Evolutionary conservation across 1,139 yeast genomes (phyloP), one percentile per base, ranked within the genome.

Genomic region (Diutina ranongensis): DNA sequence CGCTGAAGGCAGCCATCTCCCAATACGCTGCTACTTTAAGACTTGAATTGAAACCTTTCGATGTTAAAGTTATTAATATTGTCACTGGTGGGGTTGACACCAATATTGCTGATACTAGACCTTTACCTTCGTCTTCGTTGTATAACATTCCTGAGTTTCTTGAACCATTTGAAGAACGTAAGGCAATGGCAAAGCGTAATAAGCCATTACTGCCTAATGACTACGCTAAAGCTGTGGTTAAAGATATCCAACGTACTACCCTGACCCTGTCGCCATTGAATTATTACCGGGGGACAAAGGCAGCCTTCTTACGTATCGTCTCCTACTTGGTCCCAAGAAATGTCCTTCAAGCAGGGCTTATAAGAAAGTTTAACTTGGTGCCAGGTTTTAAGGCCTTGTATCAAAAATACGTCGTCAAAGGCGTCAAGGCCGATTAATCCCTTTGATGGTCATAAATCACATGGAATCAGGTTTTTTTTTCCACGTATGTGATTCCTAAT

Each of bases 21-120:
- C 44, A 32, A 44, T 19, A 44, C 42, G 35, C 46, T 21, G 46
- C 74, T 45, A 71, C 72, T 2, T 65, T 84, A 47, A 75, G 82
- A 44, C 57, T 81, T 33, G 94, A 85, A 61, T 58, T 85, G 69
- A 75, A 74, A 55, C 86, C 89, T 2, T 82, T 83, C 55, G 84
- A 74, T 18, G 92, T 85, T 18, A 68, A 76, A 46, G 94, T 85
- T 2, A 67, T 85, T 49, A 83, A 82, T 45, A 76, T 82, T 3
- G 64, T 79, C 44, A 83, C 94, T 4, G 63, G 22, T 36, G 85
- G 80, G 35, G 86, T 81, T 21, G 60, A 67, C 35, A 82, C 89
- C 10, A 73, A 71, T 45, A 78, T 81, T 50, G 79, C 74, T 18
- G 72, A 67, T 47, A 62, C 55, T 1, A 66, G 85, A 52, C 70